Evolutionary conservation across 768 basidiomycete genomes (phyloP).

Genomic region (Lactarius sp.): DNA sequence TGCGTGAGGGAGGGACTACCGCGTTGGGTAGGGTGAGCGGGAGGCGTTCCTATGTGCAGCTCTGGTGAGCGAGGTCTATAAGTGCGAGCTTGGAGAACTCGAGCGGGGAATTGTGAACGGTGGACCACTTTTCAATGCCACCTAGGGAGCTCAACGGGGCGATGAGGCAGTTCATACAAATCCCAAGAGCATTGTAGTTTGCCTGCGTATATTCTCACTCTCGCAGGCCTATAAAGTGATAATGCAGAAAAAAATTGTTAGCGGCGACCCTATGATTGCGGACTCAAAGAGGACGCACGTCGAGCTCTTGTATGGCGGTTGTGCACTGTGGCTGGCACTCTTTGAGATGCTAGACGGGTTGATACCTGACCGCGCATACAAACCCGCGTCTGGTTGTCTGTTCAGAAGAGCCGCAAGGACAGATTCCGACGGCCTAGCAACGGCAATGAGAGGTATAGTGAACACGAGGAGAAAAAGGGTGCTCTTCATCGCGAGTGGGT

Average conservation of each 20-base stretch:
- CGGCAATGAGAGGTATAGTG: not conserved
- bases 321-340: slow-evolving; percentile 9
- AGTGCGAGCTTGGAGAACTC: no score
- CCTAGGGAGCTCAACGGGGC: not conserved
- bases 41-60: no score
- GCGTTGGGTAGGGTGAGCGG: no score
- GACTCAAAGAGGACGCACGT: not conserved
- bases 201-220: slow-evolving; percentile 11
- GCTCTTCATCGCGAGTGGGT: not conserved
- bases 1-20: no score
- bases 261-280: not conserved
- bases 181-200: not conserved
- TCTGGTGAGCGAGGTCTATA: no score
- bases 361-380: not conserved
- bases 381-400: not conserved
- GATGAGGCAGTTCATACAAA: slow-evolving; percentile 5
- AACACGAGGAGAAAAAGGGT: not conserved
- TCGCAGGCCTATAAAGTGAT: not conserved
- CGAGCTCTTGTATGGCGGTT: not conserved
- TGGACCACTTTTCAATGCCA: no score
- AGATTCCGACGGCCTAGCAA: not conserved
- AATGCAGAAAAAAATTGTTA: not conserved
- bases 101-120: no score
- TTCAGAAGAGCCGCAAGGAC: not conserved
- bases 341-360: not conserved